Percentiles rank a stretch among this genome's conserved stretches.
These are phyloP conservation scores for Podila verticillata DNA, from an alignment of 192 early-diverging fungal species.

Conservation along the genomic window DNA sequence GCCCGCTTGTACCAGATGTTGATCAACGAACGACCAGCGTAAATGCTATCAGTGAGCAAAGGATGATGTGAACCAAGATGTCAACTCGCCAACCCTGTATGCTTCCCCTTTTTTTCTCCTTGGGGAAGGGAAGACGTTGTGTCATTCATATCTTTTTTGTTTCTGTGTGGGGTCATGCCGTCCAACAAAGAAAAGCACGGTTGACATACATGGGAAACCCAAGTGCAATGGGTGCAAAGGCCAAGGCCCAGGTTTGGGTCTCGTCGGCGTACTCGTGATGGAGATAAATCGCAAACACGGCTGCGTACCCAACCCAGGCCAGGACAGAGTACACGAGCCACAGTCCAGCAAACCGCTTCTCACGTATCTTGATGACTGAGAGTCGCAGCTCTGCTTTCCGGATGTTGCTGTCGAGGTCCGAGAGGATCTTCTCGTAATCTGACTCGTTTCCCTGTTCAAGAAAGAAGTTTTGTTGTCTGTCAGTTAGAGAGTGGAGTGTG, in stretches of 20 bases:
- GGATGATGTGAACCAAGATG: neutral
- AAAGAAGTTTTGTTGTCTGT: neutral
- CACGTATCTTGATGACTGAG: slow-evolving; percentile 71
- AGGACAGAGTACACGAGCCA: slow-evolving; percentile 70
- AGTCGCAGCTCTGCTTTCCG: slow-evolving; percentile 70
- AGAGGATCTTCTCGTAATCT: slow-evolving; percentile 63
- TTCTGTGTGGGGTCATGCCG: slow-evolving; percentile 25
- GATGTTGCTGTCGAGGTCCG: slow-evolving; percentile 72
- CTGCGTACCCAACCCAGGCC: slow-evolving; percentile 62
- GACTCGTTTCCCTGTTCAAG: slow-evolving; percentile 46
- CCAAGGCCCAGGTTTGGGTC: slow-evolving; percentile 57
- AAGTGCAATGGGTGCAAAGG: slow-evolving; percentile 54
- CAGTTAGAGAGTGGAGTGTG: no score
- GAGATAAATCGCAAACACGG: slow-evolving; percentile 60
- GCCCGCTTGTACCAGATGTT: slow-evolving; percentile 60
- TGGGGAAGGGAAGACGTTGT: no score
- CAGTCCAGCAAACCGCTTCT: slow-evolving; percentile 60
- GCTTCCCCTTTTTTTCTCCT: no score
- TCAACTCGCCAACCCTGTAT: no score
- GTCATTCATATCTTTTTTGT: neutral
- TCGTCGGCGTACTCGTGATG: slow-evolving; percentile 52
- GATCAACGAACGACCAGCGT: slow-evolving; percentile 49
- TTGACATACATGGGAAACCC: slow-evolving; percentile 52
- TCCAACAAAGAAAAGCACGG: slow-evolving; percentile 22
- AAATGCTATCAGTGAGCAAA: slow-evolving; percentile 38